Base-by-base conservation (phyloP, 2,329 filamentous ascomycete genomes). In the Leptographium lundbergii region DNA sequence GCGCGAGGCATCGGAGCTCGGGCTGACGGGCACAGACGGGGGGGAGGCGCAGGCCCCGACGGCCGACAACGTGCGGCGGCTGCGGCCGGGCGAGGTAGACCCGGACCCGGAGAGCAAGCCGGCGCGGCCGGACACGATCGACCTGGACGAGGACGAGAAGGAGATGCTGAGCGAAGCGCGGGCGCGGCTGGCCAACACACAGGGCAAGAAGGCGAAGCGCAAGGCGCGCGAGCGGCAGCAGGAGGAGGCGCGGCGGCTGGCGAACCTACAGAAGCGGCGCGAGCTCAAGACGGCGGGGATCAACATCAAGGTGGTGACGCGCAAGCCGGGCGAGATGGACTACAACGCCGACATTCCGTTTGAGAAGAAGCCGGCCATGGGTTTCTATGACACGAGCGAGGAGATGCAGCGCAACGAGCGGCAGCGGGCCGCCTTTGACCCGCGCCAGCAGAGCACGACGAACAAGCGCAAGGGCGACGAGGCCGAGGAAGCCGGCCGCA, bases 301-400 rank as follows among this genome's bases (percentile, higher is more conserved):
- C 74, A 99, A 99, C 71, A 91, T 97, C 76, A 99, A 97, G 74
- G 86, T 97, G 60, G 85, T 85, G 3, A 94, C 88, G 17, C 84
- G 88, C 61, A 97, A 97, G 77, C 86, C 90, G 77, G 94, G 94
- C 0, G 87, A 97, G 75, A 99, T 99, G 90, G 94, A 99, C 73
- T 99, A 99, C 77, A 99, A 99, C 72, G 94, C 94, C 66, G 94
- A 99, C 67, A 95, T 99, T 64, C 94, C 94, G 0, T 97, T 99
- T 65, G 94, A 99, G 72, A 96, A 94, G 73, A 88, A 89, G 63
- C 86, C 94, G 0, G 87, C 88, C 0, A 77, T 85, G 25, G 94
- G 94, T 14, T 99, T 99, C 70, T 96, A 92, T 74, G 92, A 99
- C 70, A 99, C 94, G 0, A 78, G 77, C 4, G 91, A 96, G 17